phyloP scores from a whole-genome alignment of 805 yeast genomes.

The Hemisphaericaspora nanyangensis region DNA sequence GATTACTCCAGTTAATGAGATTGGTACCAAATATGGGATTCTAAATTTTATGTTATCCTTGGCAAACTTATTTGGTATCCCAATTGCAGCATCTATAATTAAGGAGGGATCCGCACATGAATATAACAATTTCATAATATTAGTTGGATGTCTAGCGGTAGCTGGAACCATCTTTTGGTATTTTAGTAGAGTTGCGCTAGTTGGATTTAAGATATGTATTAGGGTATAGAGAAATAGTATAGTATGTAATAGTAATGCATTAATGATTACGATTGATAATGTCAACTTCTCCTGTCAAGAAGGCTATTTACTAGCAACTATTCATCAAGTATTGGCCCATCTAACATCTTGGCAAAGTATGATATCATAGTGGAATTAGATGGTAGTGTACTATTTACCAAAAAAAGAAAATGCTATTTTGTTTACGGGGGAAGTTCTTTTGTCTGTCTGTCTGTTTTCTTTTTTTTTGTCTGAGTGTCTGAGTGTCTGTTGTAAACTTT shows the following conservation, averaged over 20 bases:
- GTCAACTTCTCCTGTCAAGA: background rate
- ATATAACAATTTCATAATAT: conserved; percentile 28
- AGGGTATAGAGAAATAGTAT: conserved; percentile 15
- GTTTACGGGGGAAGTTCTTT: too few relatives aligned
- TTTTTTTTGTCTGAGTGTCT: background rate
- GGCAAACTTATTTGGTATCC: conserved; percentile 33
- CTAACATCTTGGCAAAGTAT: too few relatives aligned
- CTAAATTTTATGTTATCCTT: conserved; percentile 26
- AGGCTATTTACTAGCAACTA: background rate
- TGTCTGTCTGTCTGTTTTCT: background rate
- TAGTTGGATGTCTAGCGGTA: conserved; percentile 26
- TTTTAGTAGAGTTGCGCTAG: conserved; percentile 17
- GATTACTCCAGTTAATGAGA: conserved; percentile 42
- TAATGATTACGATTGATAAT: too few relatives aligned
- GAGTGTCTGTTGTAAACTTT: background rate
- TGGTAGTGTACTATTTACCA: too few relatives aligned
- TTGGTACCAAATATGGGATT: conserved; percentile 35
- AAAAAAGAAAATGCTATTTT: too few relatives aligned
- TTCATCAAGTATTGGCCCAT: too few relatives aligned
- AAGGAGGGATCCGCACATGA: conserved; percentile 20
- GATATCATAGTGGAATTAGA: too few relatives aligned
- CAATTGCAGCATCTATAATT: conserved; percentile 30
- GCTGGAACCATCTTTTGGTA: conserved; percentile 27
- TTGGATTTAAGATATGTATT: conserved; percentile 18
- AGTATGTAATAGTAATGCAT: too few relatives aligned